Base-by-base conservation (phyloP, 306 rosid genomes). In the Vigna hirtella region DNA sequence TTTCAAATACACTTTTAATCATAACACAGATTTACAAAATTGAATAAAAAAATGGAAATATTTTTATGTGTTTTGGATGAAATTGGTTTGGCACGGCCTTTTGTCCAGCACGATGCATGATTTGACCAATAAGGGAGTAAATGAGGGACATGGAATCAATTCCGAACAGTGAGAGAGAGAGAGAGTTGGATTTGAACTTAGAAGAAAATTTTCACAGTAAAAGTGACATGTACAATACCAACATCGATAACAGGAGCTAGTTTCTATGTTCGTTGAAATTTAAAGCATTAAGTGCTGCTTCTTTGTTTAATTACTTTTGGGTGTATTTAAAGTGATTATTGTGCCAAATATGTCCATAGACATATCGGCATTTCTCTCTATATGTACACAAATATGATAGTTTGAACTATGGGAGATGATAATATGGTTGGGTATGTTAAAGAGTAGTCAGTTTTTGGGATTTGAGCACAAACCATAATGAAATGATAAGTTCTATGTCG, bases 91-190 rank as follows among this genome's bases (percentile, higher is more conserved):
- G 22, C 45, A 30, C 20, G 9, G 32, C 2, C n/a, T 65, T 65
- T 65, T 59, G 43, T 50, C 36, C 28, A 66, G 10, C 4, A 7
- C 4, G n/a, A 26, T 49, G 73, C 66, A 50, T 81, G 81, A 81
- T 68, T 76, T 61, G 85, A 81, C 84, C 52, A 59, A 24, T 59
- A 59, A 6, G 9, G 11, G 4, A 24, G 65, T 0, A 51, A 36
- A 42, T 28, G 47, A 68, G 24, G 61, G 52, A 30, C 68, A 43
- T 30, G 81, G 68, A 82, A 52, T 76, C 61, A 48, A 70, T 71
- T 47, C 14, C 26, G 14, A 64, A 70, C 43, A 62, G 78, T 42
- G 5, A 13, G 38, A 67, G 5, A 13, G 38, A 66, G n/a, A 13
- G 22, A 20, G 22, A 20, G 22, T 20, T 20, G 22, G 22, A 55